Base-by-base conservation (phyloP, 73 alveolate genomes). In the Paramecium sonneborni region DNA sequence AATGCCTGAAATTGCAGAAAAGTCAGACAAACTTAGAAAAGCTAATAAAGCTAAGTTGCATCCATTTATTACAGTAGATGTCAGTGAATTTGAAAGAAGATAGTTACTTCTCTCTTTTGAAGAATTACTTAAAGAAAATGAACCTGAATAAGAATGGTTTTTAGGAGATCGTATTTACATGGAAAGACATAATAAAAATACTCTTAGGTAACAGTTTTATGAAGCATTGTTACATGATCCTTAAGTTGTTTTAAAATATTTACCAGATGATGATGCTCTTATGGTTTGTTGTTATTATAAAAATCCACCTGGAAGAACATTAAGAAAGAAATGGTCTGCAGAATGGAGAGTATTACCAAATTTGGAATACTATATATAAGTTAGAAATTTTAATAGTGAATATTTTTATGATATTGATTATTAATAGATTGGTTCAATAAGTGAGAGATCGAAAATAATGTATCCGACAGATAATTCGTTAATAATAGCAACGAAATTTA, bases 381-480 rank as follows among this genome's bases (percentile, higher is more conserved):
- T 88, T 23, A 82, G 76, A 5, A 85, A 48, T 20, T 58, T 82
- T 28, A 72, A 72, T 48, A 34, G 76, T 69, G 95, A 92, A 12
- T 85, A 89, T 39, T 93, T 52, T 85, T 88, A 88, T 70, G 98
- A 95, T 85, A 97, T 98, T 56, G 99, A 96, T 69, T 98, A 97
- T 55, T 82, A 92, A 35, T 85, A 94, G 70, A 97, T 96, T 14
- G 99, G 99, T 34, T 92, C 92, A 67, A 68, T 96, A 39, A 86
- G 92, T 39, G 97, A 95, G 82, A 94, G 97, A 62, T 87, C 96
- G 9, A 98, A 97, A 91, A 94, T 92, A 44, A 92, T 97, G 97
- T 98, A 95, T 84, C 99, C 99, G 23, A 92, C 97, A 9, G 99
- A 98, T 89, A 96, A 97, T 90, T 95, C 98, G 0, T 93, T 97